Evolutionary conservation across 2,329 filamentous ascomycete species (phyloP), one percentile per base, ranked within the genome.

Genomic region (Colletotrichum sp.): DNA sequence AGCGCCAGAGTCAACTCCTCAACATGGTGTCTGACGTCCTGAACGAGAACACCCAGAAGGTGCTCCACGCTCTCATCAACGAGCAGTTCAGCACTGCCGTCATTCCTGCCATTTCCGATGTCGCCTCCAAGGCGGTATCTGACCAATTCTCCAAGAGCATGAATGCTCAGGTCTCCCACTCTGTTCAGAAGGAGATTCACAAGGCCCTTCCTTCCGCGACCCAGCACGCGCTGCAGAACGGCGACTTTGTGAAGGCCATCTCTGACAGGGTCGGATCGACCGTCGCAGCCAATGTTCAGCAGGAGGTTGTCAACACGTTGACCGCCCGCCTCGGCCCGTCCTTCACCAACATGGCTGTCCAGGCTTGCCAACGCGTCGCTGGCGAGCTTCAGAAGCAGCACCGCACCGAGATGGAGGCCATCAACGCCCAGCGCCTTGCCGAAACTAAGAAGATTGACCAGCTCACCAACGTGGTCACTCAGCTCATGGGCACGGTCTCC

Each of bases 21-120:
- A 88, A 91, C 77, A 88, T 90, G 82, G 90, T 92, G 49, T 91
- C 90, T 6, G 86, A 90, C 39, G 90, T 92, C 39, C 87, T 94
- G 64, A 92, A 91, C 78, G 88, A 90, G 76, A 93, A 92, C 81
- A 92, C 91, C 24, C 89, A 93, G 84, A 93, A 94, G 80, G 95
- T 95, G 26, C 89, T 98, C 49, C 89, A 92, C 76, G 93, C 92
- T 76, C 95, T 98, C 79, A 93, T 98, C 67, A 91, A 92, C 63
- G 90, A 92, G 64, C 94, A 94, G 83, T 95, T 98, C 78, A 91
- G 95, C 77, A 90, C 92, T 71, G 90, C 92, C 16, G 92, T 98
- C 60, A 88, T 98, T 68, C 96, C 97, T 13, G 89, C 93, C 36
- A 87, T 99, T 72, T 90, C 92, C 55, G 90, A 93, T 68, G 89